Evolutionary conservation across 352 stramenopile genomes (phyloP).

Genomic region (Phytophthora megakarya): DNA sequence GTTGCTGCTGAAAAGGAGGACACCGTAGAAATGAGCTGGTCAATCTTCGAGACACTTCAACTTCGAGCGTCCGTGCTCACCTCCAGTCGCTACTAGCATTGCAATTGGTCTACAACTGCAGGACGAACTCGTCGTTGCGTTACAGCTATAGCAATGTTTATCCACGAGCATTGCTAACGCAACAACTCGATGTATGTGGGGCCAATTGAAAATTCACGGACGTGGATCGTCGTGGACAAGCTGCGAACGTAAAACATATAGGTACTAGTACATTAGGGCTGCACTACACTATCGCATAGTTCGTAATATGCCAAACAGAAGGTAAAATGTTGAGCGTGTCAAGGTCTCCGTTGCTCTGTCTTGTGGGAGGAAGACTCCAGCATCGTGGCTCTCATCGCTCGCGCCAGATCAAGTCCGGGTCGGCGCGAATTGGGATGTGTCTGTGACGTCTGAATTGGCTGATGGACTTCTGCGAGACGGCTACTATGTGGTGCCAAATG

Average conservation of each 20-base stretch:
- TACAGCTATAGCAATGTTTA: no score
- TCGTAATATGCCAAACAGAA: slow-evolving; percentile 8
- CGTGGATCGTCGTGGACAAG: slow-evolving; percentile 52
- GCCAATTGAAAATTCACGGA: slow-evolving; percentile 41
- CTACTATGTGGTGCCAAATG: slow-evolving; percentile 55
- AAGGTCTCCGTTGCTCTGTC: background rate
- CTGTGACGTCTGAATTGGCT: slow-evolving; percentile 35
- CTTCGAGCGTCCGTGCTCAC: slow-evolving; percentile 9
- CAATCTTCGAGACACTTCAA: background rate
- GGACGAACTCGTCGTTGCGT: no score
- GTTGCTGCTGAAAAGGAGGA: slow-evolving; percentile 36
- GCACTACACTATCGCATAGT: slow-evolving; percentile 20
- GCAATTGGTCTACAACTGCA: slow-evolving; percentile 38
- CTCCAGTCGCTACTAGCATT: slow-evolving; percentile 62
- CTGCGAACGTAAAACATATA: no score
- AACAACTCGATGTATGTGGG: slow-evolving; percentile 12
- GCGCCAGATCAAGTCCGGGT: slow-evolving; percentile 11
- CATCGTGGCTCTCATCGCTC: slow-evolving; percentile 15
- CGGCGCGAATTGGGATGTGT: slow-evolving; percentile 36
- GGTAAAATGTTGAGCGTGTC: background rate
- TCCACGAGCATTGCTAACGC: slow-evolving; percentile 38
- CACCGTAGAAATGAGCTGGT: background rate
- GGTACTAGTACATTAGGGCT: slow-evolving; percentile 52
- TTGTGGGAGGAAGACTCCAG: no score
- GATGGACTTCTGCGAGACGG: slow-evolving; percentile 49